Evolutionary conservation across 2,329 filamentous ascomycete genomes (phyloP).

Genomic region (Parascedosporium putredinis): DNA sequence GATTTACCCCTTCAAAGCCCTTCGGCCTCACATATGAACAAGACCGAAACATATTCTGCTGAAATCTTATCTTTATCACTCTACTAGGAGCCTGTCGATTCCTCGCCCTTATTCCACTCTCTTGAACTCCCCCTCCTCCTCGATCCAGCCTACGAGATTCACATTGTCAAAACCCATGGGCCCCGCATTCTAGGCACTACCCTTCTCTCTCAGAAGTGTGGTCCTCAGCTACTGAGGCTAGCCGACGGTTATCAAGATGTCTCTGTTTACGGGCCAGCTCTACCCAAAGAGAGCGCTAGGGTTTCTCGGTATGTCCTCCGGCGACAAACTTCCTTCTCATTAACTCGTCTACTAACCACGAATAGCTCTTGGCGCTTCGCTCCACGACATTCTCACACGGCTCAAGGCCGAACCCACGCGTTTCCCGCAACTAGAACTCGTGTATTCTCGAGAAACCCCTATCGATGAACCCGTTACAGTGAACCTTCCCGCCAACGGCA

Average conservation of each 20-base stretch:
- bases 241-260: no score
- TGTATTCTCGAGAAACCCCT: conserved; percentile 67
- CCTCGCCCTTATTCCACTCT: not conserved
- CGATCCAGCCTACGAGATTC: no score
- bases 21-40: not conserved
- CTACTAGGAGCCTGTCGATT: not conserved
- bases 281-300: conserved; percentile 56
- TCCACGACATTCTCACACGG: conserved; percentile 80
- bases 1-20: not conserved
- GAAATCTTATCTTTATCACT: not conserved
- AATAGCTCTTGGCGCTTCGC: conserved; percentile 74
- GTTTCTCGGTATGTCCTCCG: conserved; percentile 33
- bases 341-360: not conserved
- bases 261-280: conserved; percentile 50
- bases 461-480: conserved; percentile 66
- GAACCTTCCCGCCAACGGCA: conserved; percentile 70
- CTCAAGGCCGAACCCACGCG: conserved; percentile 77
- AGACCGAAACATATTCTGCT: not conserved
- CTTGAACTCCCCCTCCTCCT: no score
- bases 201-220: no score
- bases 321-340: not conserved
- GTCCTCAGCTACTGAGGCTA: no score
- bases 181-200: no score
- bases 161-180: not conserved
- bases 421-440: conserved; percentile 74